These are phyloP conservation scores for Sapria himalayana DNA, from an alignment of 345 rosid genomes.

Conservation along the genomic window DNA sequence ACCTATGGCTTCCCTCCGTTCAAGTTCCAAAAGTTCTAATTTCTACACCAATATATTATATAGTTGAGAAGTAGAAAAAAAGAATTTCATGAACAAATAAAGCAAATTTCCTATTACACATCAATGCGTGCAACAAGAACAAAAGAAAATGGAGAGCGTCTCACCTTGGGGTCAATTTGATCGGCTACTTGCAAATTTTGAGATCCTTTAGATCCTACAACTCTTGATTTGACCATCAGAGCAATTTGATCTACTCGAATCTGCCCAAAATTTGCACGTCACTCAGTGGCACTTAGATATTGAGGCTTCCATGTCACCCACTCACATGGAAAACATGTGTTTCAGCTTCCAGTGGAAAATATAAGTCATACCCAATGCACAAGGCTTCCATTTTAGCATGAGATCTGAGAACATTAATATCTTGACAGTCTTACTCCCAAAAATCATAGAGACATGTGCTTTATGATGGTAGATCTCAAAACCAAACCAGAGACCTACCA, in stretches of 20 bases:
- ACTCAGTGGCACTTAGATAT: slow-evolving; percentile 52
- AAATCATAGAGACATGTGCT: too few relatives aligned
- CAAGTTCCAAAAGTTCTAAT: slow-evolving; percentile 39
- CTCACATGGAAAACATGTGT: slow-evolving; percentile 28
- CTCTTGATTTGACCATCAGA: slow-evolving; percentile 37
- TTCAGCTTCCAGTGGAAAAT: slow-evolving; percentile 23
- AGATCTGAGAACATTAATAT: background rate
- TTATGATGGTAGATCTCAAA: too few relatives aligned
- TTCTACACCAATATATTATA: slow-evolving; percentile 24
- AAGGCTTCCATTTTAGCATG: slow-evolving; percentile 15
- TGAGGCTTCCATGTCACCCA: slow-evolving; percentile 39
- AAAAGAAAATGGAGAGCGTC: slow-evolving; percentile 2
- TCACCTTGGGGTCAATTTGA: slow-evolving; percentile 22
- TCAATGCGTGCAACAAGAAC: background rate
- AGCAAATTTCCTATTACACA: slow-evolving; percentile 1
- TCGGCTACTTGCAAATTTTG: slow-evolving; percentile 12
- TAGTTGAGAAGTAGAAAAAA: slow-evolving; percentile 5
- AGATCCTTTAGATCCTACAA: slow-evolving; percentile 17
- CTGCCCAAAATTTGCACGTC: slow-evolving; percentile 69
- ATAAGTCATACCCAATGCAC: too few relatives aligned
- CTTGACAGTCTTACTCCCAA: too few relatives aligned
- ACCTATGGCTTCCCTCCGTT: slow-evolving; percentile 67
- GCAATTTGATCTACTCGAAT: slow-evolving; percentile 73
- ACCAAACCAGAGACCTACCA: too few relatives aligned
- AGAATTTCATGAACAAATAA: background rate